phyloP scores from a whole-genome alignment of 1,139 yeast species.

The Candida glucosophila region DNA sequence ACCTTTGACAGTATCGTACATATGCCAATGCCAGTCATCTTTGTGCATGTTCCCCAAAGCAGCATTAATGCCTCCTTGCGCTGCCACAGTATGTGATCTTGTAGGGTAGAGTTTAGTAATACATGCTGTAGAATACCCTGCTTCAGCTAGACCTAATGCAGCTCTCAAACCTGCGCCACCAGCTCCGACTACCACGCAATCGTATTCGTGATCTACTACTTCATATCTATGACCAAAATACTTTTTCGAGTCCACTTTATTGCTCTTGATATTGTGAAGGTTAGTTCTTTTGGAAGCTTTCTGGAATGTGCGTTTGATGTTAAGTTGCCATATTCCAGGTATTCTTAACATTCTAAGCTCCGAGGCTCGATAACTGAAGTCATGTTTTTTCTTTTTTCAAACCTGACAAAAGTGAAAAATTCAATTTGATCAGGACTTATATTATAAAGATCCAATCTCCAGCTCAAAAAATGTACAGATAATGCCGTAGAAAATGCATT shows the following conservation, averaged over 20 bases:
- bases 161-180: constrained; percentile 99
- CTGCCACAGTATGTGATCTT: constrained; percentile 97
- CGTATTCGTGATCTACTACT: constrained; percentile 93
- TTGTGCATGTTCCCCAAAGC: constrained; percentile 96
- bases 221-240: constrained; percentile 72
- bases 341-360: too few species aligned
- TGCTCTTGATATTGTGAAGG: constrained; percentile 47
- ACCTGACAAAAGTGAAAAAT: too few species aligned
- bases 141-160: constrained; percentile 94
- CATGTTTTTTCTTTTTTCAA: too few species aligned
- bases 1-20: constrained; percentile 98
- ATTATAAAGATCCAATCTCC: too few species aligned
- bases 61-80: constrained; percentile 99
- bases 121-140: constrained; percentile 97
- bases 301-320: too few species aligned
- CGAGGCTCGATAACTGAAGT: too few species aligned
- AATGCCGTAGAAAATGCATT: too few species aligned
- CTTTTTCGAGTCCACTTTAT: constrained; percentile 37
- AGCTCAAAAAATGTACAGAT: too few species aligned
- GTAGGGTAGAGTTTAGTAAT: constrained; percentile 95
- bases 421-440: too few species aligned
- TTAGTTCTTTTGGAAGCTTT: too few species aligned
- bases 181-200: constrained; percentile 96
- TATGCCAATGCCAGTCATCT: constrained; percentile 99
- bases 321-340: too few species aligned